These are phyloP conservation scores for Parastagonospora nodorum DNA, from an alignment of 2,329 filamentous ascomycete genomes.

Conservation along the genomic window DNA sequence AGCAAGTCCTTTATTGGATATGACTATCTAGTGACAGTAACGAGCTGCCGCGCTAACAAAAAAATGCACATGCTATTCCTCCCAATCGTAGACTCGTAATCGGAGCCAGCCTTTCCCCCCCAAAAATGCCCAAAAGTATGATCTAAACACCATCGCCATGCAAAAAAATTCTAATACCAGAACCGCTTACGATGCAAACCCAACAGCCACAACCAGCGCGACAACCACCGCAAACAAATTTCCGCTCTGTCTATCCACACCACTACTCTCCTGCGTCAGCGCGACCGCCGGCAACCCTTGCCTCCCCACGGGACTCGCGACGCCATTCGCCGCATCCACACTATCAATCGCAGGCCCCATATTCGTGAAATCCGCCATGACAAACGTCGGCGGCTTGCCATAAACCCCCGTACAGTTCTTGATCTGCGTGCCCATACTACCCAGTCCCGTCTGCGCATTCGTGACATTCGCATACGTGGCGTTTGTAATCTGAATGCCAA, in stretches of 20 bases:
- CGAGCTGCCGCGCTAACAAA: neutral
- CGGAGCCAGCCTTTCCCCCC: too few species aligned
- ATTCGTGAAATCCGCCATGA: slow-evolving; percentile 82
- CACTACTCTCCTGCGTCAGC: slow-evolving; percentile 18
- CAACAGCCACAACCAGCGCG: slow-evolving; percentile 36
- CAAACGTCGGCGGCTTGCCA: slow-evolving; percentile 68
- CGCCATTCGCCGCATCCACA: slow-evolving; percentile 72
- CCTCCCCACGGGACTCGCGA: slow-evolving; percentile 42
- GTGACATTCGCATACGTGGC: slow-evolving; percentile 63
- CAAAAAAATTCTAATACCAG: slow-evolving; percentile 3
- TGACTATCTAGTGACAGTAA: neutral
- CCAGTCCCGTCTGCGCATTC: slow-evolving; percentile 66
- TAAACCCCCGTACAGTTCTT: slow-evolving; percentile 62
- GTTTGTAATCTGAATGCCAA: slow-evolving; percentile 47
- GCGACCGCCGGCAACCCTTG: slow-evolving; percentile 26
- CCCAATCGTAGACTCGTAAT: too few species aligned
- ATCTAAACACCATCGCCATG: slow-evolving; percentile 25
- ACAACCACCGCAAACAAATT: slow-evolving; percentile 37
- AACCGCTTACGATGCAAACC: slow-evolving; percentile 25
- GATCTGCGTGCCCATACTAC: slow-evolving; percentile 52
- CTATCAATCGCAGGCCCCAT: slow-evolving; percentile 71
- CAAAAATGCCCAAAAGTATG: too few species aligned
- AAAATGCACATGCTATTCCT: too few species aligned
- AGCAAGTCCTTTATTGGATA: neutral
- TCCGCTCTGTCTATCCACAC: slow-evolving; percentile 18